These are phyloP conservation scores for Fagopyrum tataricum DNA, from an alignment of 148 eudicot species.

Conservation along the genomic window DNA sequence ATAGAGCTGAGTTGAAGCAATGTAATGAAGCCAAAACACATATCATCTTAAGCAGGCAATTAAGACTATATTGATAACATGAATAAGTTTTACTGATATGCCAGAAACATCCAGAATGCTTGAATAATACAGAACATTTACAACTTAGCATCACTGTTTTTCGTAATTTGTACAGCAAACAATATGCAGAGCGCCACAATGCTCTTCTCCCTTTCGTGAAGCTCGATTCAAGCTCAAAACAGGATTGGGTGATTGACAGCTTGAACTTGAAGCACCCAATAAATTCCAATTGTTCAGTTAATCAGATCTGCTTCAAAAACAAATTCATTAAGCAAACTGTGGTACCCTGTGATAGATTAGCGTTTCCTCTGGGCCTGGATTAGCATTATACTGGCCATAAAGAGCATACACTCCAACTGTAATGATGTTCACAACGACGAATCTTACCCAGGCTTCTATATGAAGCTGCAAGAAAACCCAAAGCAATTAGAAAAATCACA, in stretches of 20 bases:
- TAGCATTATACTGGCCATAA: constrained; percentile 91
- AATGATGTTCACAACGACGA: constrained; percentile 55
- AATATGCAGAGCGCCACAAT: background rate
- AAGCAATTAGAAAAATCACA: background rate
- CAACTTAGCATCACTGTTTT: background rate
- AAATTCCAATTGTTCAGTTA: background rate
- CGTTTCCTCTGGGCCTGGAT: constrained; percentile 45
- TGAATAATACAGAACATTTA: background rate
- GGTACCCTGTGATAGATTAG: constrained; percentile 31
- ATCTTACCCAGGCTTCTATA: constrained; percentile 91
- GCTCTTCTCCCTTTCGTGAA: background rate
- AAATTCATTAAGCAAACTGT: constrained; percentile 25
- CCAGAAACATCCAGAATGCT: background rate
- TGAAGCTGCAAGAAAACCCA: constrained; percentile 56
- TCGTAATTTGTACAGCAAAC: background rate
- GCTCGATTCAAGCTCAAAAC: background rate
- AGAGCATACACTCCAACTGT: constrained; percentile 60
- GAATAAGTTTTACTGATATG: background rate
- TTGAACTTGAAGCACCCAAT: background rate
- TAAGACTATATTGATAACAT: background rate
- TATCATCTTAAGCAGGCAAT: background rate
- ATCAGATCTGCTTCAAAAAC: background rate
- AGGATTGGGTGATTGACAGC: background rate
- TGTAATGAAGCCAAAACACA: too few relatives aligned
- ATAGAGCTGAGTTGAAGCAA: too few relatives aligned